Base-by-base conservation (phyloP, 2,329 filamentous ascomycete species). In the Daldinia sp. region DNA sequence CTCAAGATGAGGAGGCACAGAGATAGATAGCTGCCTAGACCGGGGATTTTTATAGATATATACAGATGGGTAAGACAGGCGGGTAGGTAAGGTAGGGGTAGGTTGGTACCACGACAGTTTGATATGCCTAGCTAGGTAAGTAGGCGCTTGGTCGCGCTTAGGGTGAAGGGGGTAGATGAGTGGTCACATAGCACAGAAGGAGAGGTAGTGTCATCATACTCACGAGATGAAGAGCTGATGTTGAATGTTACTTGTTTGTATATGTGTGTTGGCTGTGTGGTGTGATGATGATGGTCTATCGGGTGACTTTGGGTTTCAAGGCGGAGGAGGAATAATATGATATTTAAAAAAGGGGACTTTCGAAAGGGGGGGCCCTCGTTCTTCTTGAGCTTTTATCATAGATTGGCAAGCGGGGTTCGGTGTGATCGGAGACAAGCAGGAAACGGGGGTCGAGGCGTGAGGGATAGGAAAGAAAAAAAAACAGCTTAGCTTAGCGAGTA, bases 341-440 rank as follows among this genome's bases (percentile, higher is more conserved):
- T 3, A 37, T 37, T 33, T 33, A 13, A 13, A 39, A 39, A 4
- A 39, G 13, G 13, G 13, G 13, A 39, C 30, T 10, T 35, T 57
- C 54, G 56, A 48, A 59, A 37, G 35, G 35, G 35, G 35, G 41
- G 42, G 42, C 33, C 33, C 57, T 46, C 13, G 42, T 23, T 23
- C 48, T 33, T 42, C 1, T 42, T 13, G 39, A 44, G 26, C 28
- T 55, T 51, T 57, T 63, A 30, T 59, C 58, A 62, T 58, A 67
- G 54, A 48, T 54, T 67, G 59, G 39, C 58, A 62, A 59, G 64
- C 64, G 64, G 64, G 64, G 64, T 67, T 67, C 64, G 58, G 64
- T 62, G 59, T 58, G 39, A 62, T 66, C 58, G 59, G 58, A 44
- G 46, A 57, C 54, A 60, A 58, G 39, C 18, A 41, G 26, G 46